Evolutionary conservation across 2,329 filamentous ascomycete species (phyloP).

Genomic region (Trichoderma gracile): DNA sequence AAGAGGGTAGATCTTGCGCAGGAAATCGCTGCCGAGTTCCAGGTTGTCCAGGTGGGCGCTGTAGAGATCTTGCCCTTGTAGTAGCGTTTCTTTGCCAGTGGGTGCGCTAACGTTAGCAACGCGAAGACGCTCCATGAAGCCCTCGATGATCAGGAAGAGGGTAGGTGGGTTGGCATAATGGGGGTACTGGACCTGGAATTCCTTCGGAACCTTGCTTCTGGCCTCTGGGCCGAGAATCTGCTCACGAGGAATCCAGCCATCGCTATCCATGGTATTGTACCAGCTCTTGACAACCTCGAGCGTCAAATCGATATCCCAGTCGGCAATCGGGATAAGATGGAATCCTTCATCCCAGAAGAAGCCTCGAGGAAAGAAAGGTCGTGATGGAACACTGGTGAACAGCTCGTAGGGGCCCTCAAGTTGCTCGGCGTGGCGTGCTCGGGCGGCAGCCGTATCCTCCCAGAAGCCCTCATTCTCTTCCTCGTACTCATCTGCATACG

Average conservation of each 20-base stretch:
- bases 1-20: slow-evolving; percentile 78
- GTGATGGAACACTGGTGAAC: slow-evolving; percentile 86
- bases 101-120: slow-evolving; percentile 51
- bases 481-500: slow-evolving; percentile 88
- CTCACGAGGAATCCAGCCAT: slow-evolving; percentile 96
- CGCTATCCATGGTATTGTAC: slow-evolving; percentile 94
- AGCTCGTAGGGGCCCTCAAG: slow-evolving; percentile 83
- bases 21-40: slow-evolving; percentile 67
- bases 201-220: slow-evolving; percentile 86
- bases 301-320: slow-evolving; percentile 91
- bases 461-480: slow-evolving; percentile 96
- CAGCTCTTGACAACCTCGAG: slow-evolving; percentile 89
- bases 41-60: slow-evolving; percentile 67
- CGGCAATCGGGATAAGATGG: slow-evolving; percentile 84
- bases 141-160: slow-evolving; percentile 83
- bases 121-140: slow-evolving; percentile 77
- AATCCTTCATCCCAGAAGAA: slow-evolving; percentile 99
- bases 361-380: slow-evolving; percentile 93
- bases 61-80: slow-evolving; percentile 51
- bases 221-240: slow-evolving; percentile 92
- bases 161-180: slow-evolving; percentile 98
- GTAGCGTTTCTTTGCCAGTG: slow-evolving; percentile 47
- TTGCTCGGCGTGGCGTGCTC: slow-evolving; percentile 65
- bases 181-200: slow-evolving; percentile 95
- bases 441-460: slow-evolving; percentile 83